Percentiles rank a stretch among this genome's conserved stretches.
These are phyloP conservation scores for Cyberlindnera xylosilytica DNA, from an alignment of 805 yeast species.

Conservation along the genomic window DNA sequence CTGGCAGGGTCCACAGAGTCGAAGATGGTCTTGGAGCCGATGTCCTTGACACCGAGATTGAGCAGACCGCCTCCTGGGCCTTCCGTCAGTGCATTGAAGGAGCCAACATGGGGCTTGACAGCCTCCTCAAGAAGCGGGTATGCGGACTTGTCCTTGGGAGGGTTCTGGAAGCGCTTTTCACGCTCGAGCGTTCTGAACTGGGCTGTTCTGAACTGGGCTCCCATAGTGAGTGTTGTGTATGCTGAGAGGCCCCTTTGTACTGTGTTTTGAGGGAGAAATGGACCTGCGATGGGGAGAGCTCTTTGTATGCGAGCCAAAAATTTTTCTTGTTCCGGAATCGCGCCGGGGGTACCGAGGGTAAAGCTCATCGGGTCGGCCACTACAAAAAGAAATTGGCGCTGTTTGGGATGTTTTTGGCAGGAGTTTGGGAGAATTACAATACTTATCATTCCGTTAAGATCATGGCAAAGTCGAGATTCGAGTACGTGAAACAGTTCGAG, in stretches of 20 bases:
- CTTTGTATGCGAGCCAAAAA: constrained; percentile 5
- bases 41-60: constrained; percentile 82
- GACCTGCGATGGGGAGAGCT: neutral
- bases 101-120: constrained; percentile 91
- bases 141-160: constrained; percentile 82
- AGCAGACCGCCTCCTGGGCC: constrained; percentile 84
- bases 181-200: constrained; percentile 74
- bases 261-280: neutral
- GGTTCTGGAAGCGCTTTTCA: constrained; percentile 79
- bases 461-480: constrained; percentile 88
- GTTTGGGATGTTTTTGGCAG: no score
- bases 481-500: constrained; percentile 84
- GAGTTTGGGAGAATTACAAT: no score
- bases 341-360: no score
- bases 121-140: constrained; percentile 85
- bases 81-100: constrained; percentile 91
- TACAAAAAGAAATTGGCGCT: no score
- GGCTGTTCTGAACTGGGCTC: constrained; percentile 36
- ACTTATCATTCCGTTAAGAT: no score
- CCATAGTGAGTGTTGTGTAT: constrained; percentile 14
- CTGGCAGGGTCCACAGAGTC: constrained; percentile 70
- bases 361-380: constrained; percentile 16
- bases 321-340: constrained; percentile 10
- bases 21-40: constrained; percentile 81
- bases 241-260: neutral